Evolutionary conservation across 2,329 filamentous ascomycete genomes (phyloP).

Genomic region (Elsinoe australis): DNA sequence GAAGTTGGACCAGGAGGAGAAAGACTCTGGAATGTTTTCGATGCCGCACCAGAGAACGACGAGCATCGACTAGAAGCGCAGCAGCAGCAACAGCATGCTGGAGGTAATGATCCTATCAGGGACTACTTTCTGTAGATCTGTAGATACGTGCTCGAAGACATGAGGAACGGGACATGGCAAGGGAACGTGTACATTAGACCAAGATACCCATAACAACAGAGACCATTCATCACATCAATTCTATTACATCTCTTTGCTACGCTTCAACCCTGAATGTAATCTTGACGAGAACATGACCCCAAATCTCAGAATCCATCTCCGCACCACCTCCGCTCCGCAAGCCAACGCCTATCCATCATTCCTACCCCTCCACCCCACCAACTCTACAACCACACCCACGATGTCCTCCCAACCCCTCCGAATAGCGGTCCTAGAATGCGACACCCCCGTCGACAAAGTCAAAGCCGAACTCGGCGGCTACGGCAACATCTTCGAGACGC

Average conservation of each 20-base stretch:
- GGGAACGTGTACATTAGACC: conserved; percentile 1
- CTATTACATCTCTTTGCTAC: too few relatives aligned
- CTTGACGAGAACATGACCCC: too few relatives aligned
- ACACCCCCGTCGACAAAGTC: conserved; percentile 62
- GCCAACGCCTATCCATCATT: not conserved
- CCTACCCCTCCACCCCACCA: not conserved
- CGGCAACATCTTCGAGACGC: conserved; percentile 51
- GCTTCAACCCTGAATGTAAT: too few relatives aligned
- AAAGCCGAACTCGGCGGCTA: conserved; percentile 63
- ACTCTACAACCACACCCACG: not conserved
- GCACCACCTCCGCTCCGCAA: too few relatives aligned
- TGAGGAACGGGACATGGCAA: conserved; percentile 30
- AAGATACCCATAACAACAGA: conserved; percentile 1
- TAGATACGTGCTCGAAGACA: too few relatives aligned
- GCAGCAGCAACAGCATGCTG: conserved; percentile 55
- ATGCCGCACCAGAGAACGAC: conserved; percentile 93
- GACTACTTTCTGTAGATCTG: conserved; percentile 57
- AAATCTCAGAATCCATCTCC: too few relatives aligned
- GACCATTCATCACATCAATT: too few relatives aligned
- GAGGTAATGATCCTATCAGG: conserved; percentile 63
- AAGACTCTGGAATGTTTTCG: conserved; percentile 95
- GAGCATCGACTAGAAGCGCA: conserved; percentile 74
- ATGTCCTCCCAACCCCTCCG: conserved; percentile 43
- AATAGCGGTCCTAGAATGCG: conserved; percentile 82
- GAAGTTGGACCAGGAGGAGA: conserved; percentile 92